Evolutionary conservation across 768 basidiomycete genomes (phyloP), one percentile per base, ranked within the genome.

Genomic region (Paxillus involutus): DNA sequence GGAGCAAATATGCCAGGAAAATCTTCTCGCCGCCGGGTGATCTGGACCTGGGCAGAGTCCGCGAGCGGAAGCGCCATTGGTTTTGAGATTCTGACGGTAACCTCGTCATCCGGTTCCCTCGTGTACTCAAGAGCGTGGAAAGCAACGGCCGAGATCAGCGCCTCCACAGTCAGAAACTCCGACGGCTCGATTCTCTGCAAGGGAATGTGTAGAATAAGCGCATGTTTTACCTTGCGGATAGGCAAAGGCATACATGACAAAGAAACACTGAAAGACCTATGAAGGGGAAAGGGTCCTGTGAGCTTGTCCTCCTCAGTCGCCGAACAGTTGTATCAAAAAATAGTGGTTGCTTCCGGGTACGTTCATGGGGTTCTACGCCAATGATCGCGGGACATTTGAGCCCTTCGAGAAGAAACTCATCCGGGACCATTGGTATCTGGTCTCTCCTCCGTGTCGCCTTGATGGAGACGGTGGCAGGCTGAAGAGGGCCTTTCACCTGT

Each of bases 61-160:
- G 89, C 89, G 47, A 82, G 83, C 43, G 81, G 77, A 7, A 94
- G 67, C 0, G 90, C 91, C 32, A 78, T 79, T 11, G 89, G 87
- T 65, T 94, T 94, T 7, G 83, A 79, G 8, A 82, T 75, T n/a
- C 78, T 75, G 24, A 92, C 75, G 0, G 76, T 79, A 10, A 87
- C 75, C 3, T 52, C 44, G 35, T 65, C 61, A 0, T 59, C 42
- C 2, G 53, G 45, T 11, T 59, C 50, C 10, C 61, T 60, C 8
- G 69, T 70, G 30, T 46, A 47, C 11, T 62, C 46, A 14, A 89
- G 73, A 1, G 79, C 71, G 39, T 76, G 71, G 11, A 71, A 65
- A 0, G 88, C 81, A 17, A 85, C 74, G 16, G 71, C 72, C 6
- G 86, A 82, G 4, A 80, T 77, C n/a, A 92, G 71, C 1, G 88